phyloP scores from a whole-genome alignment of 1,284 basidiomycete genomes.

The Trichosporon faecale region DNA sequence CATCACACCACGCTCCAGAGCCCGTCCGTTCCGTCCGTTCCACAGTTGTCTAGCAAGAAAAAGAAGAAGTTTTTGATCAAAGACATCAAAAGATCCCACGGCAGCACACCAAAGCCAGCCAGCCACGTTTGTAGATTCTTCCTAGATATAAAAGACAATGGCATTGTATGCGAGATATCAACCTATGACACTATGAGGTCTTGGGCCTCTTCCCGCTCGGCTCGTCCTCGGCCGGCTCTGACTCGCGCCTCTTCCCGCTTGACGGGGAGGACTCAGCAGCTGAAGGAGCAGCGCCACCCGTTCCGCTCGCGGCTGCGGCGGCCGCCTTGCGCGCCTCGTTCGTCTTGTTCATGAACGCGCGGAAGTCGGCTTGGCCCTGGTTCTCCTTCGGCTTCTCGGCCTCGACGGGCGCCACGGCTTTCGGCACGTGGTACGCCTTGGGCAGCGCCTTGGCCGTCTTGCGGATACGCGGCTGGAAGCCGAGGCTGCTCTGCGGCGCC shows the following conservation, averaged over 20 bases:
- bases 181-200: neutral
- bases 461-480: constrained; percentile 37
- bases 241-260: constrained; percentile 13
- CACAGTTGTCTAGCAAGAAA: too few relatives aligned
- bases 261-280: neutral
- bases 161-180: neutral
- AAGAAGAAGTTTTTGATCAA: too few relatives aligned
- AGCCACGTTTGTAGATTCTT: constrained; percentile 12
- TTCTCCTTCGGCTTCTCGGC: constrained; percentile 9
- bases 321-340: constrained; percentile 38
- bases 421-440: constrained; percentile 35
- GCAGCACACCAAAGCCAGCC: neutral
- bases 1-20: too few relatives aligned
- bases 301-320: constrained; percentile 9
- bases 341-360: constrained; percentile 44
- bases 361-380: constrained; percentile 41
- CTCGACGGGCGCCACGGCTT: constrained; percentile 22
- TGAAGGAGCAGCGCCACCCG: neutral
- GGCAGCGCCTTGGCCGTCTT: constrained; percentile 34
- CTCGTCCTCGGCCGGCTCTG: constrained; percentile 11
- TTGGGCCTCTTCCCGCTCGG: constrained; percentile 22
- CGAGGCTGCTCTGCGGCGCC: constrained; percentile 16
- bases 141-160: constrained; percentile 2
- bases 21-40: too few relatives aligned
- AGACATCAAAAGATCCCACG: neutral